Evolutionary conservation across 768 basidiomycete species (phyloP), one percentile per base, ranked within the genome.

Genomic region (Amanita molliuscula): DNA sequence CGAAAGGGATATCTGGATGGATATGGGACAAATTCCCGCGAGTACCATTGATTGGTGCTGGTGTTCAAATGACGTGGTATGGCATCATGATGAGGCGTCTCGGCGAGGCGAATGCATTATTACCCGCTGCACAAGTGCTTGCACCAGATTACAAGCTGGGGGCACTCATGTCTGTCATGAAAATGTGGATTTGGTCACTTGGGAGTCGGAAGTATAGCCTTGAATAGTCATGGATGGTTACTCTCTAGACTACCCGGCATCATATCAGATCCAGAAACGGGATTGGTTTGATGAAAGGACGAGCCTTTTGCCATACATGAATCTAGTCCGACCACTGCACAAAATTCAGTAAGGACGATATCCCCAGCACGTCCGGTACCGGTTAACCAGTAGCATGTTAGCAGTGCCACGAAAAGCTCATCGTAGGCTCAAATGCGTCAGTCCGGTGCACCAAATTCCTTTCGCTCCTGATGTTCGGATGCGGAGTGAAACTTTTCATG

Each of bases 51-150:
- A 60, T 89, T 11, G 87, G 88, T 0, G 85, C 82, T 1, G 77
- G 84, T 0, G 61, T 74, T 7, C 65, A 63, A 16, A 67, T 80
- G 62, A 77, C 84, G 3, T 89, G 87, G 87, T 84, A 89, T 62
- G 60, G 62, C 15, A 67, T 84, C 16, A 67, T 68, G 54, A 77
- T 92, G 61, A 70, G 80, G 49, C 62, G 65, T 25, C 58, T 84
- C 26, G 72, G 81, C 6, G 26, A 38, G 28, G 52, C 56, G 34
- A 33, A 55, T 47, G 23, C 50, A 23, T 47, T 48, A 18, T 25
- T 20, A 21, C 44, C 57, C 50, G 10, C 46, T 25, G 18, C 37
- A 45, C 54, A 28, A 52, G 47, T 48, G 10, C 28, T 28, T 26
- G 28, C 35, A 47, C 56, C 61, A 8, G 54, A 65, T 34, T 66